Evolutionary conservation across 371 early-diverging fungal genomes (phyloP), one percentile per base, ranked within the genome.

Genomic region (Syncephalastrum contaminatum): DNA sequence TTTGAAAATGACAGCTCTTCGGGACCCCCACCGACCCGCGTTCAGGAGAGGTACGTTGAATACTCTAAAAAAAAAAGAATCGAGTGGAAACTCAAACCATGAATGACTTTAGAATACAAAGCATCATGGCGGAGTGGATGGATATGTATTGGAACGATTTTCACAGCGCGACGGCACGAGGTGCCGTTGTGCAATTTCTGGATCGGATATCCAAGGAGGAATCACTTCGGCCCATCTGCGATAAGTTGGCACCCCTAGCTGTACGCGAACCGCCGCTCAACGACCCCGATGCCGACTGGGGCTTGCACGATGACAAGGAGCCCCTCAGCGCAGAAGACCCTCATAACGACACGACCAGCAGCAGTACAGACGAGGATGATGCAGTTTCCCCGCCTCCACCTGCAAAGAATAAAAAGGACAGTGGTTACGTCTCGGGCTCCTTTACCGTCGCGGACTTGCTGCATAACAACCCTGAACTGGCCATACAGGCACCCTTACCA

Each of bases 131-230:
- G 19, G 59, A 69, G 7, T 84, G 84, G 84, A 53, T 81, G 44
- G 73, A 70, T 25, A 59, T 70, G 16, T 74, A 81, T 48, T 82
- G 82, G 62, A 80, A 79, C 39, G 84, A 84, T 48, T 75, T 84
- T 41, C 62, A 72, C 27, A 71, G 77, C 52, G 59, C 69, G 18
- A 75, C 70, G 20, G 75, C 84, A 20, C 66, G 84, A 19, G 69
- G 76, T 30, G 48, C 62, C n/a, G 51, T 83, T 43, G 72, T 73
- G 25, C 48, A 64, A 10, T 81, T 81, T 60, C 53, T 81, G 45
- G 73, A 77, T 14, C 54, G 60, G 20, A 65, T 73, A 16, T 66
- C 74, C 25, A 63, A 67, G 46, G 63, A 70, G 43, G 63, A 72
- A 22, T 57, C 50, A 15, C 48, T 70, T 21, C 69, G 72, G 16